These are phyloP conservation scores for Tricharina praecox DNA, from an alignment of 495 filamentous ascomycete genomes.

Conservation along the genomic window DNA sequence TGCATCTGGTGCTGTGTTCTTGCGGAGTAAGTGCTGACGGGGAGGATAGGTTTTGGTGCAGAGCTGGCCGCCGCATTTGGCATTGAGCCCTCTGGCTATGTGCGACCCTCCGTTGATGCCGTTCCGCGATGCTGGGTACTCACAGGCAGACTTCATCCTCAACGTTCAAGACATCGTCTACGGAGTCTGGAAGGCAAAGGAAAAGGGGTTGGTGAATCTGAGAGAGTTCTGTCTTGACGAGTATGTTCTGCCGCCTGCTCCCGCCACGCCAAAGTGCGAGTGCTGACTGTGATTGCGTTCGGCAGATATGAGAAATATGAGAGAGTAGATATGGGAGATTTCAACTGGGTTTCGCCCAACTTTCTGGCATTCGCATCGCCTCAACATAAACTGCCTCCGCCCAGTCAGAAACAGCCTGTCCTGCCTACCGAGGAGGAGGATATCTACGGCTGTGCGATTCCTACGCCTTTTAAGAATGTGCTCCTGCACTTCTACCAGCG, in stretches of 20 bases:
- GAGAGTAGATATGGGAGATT: slow-evolving; percentile 93
- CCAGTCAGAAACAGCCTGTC: slow-evolving; percentile 45
- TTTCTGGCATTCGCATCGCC: slow-evolving; percentile 96
- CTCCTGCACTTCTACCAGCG: slow-evolving; percentile 70
- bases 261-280: not conserved
- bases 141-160: slow-evolving; percentile 88
- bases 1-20: not conserved
- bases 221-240: slow-evolving; percentile 87
- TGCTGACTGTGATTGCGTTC: not conserved
- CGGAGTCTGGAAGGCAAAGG: slow-evolving; percentile 96
- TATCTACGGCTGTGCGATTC: slow-evolving; percentile 36
- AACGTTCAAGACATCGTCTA: slow-evolving; percentile 96
- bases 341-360: slow-evolving; percentile 94
- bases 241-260: slow-evolving; percentile 44
- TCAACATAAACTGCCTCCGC: slow-evolving; percentile 52
- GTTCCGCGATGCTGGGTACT: slow-evolving; percentile 95
- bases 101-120: slow-evolving; percentile 95
- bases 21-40: not conserved
- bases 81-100: slow-evolving; percentile 90
- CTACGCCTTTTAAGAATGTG: slow-evolving; percentile 85
- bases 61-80: slow-evolving; percentile 91
- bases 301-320: slow-evolving; percentile 76
- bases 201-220: slow-evolving; percentile 71
- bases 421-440: slow-evolving; percentile 32
- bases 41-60: slow-evolving; percentile 57